Base-by-base conservation (phyloP, 1,284 basidiomycete genomes). In the Anthracocystis walkeri region DNA sequence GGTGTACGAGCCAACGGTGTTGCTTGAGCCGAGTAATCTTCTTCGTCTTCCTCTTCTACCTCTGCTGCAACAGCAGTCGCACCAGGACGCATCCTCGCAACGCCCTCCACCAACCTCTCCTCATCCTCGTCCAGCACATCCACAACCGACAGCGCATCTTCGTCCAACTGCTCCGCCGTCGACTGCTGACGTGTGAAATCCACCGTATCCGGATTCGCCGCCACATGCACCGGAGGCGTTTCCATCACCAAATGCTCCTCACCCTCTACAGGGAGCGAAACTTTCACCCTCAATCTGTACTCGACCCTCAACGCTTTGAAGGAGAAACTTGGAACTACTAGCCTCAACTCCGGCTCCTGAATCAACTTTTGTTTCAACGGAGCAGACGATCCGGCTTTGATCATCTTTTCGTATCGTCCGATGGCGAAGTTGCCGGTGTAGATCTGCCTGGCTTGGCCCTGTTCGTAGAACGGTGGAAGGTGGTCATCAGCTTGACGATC, bases 401-500 rank as follows among this genome's bases (percentile, higher is more conserved):
- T 67, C 74, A 76, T 71, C 52, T 72, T 72, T 35, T 76, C 74
- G 59, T 72, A 69, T 21, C 74, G 58, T 12, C 63, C 54, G 23
- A 76, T 72, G 42, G 69, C 69, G 55, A 76, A 76, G 63, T 76
- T 58, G 58, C 74, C 74, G 16, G 65, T 68, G 56, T 69, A 72
- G 55, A 76, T 57, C 49, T 76, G 74, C 3, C 74, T 23, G 3
- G 52, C 58, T 21, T 62, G 58, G 3, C 63, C 62, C 31, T 54
- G 62, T 42, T 76, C 74, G 56, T 76, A 76, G 57, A 72, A 76
- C 1, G 74, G 74, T 6, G 74, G 74, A 4, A 76, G 63, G 42
- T 75, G 68, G 44, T 52, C 40, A n/a, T 75, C 61, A 2, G 74
- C n/a, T 40, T 67, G 65, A n/a, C 69, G 65, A 11, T 68, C 65